Base-by-base conservation (phyloP, 805 yeast species). In the Lipomyces anomalus region DNA sequence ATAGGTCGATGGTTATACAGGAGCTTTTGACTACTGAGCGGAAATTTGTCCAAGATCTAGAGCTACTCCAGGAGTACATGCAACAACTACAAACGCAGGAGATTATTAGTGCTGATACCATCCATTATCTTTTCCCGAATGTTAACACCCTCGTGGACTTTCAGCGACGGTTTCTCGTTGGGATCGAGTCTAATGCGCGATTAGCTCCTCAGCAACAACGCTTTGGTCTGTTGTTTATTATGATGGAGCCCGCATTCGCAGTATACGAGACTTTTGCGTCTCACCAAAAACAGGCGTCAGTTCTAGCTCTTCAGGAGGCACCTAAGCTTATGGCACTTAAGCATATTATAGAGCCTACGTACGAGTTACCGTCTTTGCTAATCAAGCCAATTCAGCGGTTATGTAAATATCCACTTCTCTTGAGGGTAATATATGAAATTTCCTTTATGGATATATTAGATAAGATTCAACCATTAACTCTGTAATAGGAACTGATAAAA, bases 341-440 rank as follows among this genome's bases (percentile, higher is more conserved):
- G 22, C 16, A 52, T 30, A 66, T 88, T 33, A 78, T 89, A 48
- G 90, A 81, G 53, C 90, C 92, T 22, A 83, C 86, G 35, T 80
- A 88, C 61, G 98, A 90, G 64, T 71, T 92, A 43, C 97, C 85
- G 61, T 80, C 90, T 41, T 85, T 85, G 64, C 72, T 92, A 35
- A 78, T 92, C 57, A 92, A 90, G 63, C 99, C 99, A 0, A 86
- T 92, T 32, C 99, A 92, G 69, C 76, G 99, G 53, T 73, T 92
- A n/a, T 86, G 96, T 72, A 86, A 89, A 63, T 92, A 92, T 64
- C 98, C 97, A 1, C 67, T 92, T 42, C 70, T 92, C 40, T 67
- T 92, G 35, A 56, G 58, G 44, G 54, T 37, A 37, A 37, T n/a
- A 11, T 35, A 17, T 35, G 38, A 35, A 11, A 21, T 36, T 21